phyloP scores from a whole-genome alignment of 106 monocot species.

The Agapanthus africanus region DNA sequence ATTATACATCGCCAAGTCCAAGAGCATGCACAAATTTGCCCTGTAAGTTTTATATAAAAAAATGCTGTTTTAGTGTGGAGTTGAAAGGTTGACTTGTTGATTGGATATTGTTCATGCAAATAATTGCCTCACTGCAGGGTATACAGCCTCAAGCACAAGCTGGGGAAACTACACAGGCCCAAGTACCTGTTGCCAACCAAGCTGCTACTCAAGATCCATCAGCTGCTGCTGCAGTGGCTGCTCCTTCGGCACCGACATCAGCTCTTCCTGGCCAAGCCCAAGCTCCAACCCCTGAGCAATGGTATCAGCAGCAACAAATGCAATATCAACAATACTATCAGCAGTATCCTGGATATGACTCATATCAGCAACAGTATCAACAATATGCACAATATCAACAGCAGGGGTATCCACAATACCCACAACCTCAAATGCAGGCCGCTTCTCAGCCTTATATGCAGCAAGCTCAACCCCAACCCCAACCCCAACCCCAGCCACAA shows the following conservation, averaged over 20 bases:
- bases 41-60: constrained; percentile 59
- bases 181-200: constrained; percentile 18
- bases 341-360: constrained; percentile 82
- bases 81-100: too few relatives aligned
- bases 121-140: constrained; percentile 57
- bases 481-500: constrained; percentile 18
- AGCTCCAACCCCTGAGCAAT: constrained; percentile 49
- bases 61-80: too few relatives aligned
- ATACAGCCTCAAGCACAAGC: constrained; percentile 56
- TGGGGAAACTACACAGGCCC: constrained; percentile 23
- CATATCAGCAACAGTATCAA: constrained; percentile 77
- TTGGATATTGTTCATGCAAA: too few relatives aligned
- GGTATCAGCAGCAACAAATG: constrained; percentile 79
- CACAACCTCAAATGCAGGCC: constrained; percentile 26
- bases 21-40: constrained; percentile 91
- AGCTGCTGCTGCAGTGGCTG: not conserved
- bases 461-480: not conserved
- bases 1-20: constrained; percentile 96
- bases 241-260: not conserved
- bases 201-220: constrained; percentile 22
- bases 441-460: constrained; percentile 16
- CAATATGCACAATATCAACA: constrained; percentile 72
- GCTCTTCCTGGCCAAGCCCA: constrained; percentile 22
- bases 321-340: constrained; percentile 92
- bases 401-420: constrained; percentile 42